phyloP scores from a whole-genome alignment of 2,329 filamentous ascomycete genomes.

The Penicillium olsonii region DNA sequence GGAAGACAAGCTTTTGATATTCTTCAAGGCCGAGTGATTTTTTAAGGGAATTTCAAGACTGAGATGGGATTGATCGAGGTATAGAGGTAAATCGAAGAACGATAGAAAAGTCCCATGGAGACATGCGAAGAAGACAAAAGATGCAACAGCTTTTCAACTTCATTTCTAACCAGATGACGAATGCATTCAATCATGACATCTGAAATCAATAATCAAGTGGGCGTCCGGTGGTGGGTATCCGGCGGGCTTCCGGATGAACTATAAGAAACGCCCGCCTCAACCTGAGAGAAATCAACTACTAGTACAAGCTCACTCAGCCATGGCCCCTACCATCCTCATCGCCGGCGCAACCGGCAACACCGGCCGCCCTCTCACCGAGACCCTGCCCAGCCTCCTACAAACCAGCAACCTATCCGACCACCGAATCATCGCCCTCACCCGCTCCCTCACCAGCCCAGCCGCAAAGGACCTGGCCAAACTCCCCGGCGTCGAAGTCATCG shows the following conservation, averaged over 20 bases:
- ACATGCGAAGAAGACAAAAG: no score
- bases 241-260: neutral
- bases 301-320: constrained; percentile 20
- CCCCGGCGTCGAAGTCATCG: constrained; percentile 36
- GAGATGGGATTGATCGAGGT: no score
- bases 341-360: constrained; percentile 45
- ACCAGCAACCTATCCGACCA: constrained; percentile 17
- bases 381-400: constrained; percentile 26
- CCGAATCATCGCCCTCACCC: constrained; percentile 36
- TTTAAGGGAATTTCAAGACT: no score
- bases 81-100: no score
- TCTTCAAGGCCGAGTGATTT: no score
- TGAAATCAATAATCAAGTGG: neutral
- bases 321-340: constrained; percentile 40
- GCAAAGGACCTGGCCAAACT: constrained; percentile 32
- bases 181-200: neutral
- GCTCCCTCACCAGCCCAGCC: constrained; percentile 24
- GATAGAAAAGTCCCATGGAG: no score
- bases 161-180: no score
- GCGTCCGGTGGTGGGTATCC: neutral
- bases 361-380: constrained; percentile 30
- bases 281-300: no score
- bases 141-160: no score
- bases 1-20: no score
- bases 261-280: neutral